These are phyloP conservation scores for Atalantia buxifolia DNA, from an alignment of 345 rosid species.

Conservation along the genomic window DNA sequence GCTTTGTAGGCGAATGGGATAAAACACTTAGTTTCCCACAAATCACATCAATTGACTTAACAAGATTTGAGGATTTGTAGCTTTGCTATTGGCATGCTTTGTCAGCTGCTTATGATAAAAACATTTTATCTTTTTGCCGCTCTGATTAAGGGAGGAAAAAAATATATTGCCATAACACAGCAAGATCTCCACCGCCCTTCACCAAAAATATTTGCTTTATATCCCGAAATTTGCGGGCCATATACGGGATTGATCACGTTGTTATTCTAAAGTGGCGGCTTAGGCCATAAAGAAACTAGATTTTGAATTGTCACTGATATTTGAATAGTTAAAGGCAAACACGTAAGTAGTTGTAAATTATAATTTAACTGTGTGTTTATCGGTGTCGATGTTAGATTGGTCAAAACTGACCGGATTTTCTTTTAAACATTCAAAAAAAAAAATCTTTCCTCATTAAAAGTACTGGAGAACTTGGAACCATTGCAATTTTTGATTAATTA, in stretches of 20 bases:
- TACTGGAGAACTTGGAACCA: no score
- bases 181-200: constrained; percentile 1
- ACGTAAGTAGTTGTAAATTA: neutral
- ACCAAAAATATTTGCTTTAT: constrained; percentile 18
- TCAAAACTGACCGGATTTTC: no score
- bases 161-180: neutral
- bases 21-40: constrained; percentile 12
- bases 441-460: no score
- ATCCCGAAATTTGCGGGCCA: constrained; percentile 24
- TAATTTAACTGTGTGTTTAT: no score
- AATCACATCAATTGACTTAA: constrained; percentile 37
- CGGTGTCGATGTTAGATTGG: no score
- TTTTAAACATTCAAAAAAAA: no score
- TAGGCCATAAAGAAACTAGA: neutral
- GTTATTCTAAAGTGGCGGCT: neutral
- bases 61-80: constrained; percentile 22
- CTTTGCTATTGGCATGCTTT: constrained; percentile 4
- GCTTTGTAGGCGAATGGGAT: neutral
- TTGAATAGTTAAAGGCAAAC: neutral
- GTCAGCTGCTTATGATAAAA: neutral
- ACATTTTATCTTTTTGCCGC: constrained; percentile 3
- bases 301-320: neutral
- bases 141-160: neutral
- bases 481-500: no score
- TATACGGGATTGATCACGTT: constrained; percentile 3